A percentile compares a stretch with the other conserved stretches of the same genome.
phyloP scores from a whole-genome alignment of 2,329 filamentous ascomycete genomes.

The Hypoxylon sp. region DNA sequence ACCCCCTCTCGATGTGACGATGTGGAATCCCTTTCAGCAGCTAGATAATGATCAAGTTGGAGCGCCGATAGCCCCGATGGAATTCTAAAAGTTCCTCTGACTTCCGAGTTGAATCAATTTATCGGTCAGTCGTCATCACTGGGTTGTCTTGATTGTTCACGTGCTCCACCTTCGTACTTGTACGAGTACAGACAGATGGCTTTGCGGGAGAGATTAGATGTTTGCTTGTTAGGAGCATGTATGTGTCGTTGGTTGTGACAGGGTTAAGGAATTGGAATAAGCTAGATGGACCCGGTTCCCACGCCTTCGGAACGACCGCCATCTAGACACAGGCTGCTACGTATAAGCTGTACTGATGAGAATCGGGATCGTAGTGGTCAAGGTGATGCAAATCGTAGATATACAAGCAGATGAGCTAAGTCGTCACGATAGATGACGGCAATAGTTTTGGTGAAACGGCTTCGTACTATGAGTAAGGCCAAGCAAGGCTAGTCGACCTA shows the following conservation, averaged over 20 bases:
- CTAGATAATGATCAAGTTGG: slow-evolving; percentile 40
- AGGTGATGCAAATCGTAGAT: slow-evolving; percentile 27
- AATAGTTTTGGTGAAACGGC: slow-evolving; percentile 39
- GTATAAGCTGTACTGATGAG: slow-evolving; percentile 11
- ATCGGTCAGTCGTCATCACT: slow-evolving; percentile 36
- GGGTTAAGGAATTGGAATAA: slow-evolving; percentile 36
- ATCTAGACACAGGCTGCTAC: slow-evolving; percentile 26
- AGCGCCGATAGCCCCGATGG: slow-evolving; percentile 45
- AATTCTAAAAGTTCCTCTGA: slow-evolving; percentile 21
- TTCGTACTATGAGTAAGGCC: slow-evolving; percentile 28
- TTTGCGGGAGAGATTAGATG: slow-evolving; percentile 26
- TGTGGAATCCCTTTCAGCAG: slow-evolving; percentile 38
- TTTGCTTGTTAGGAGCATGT: slow-evolving; percentile 33
- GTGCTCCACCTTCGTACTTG: slow-evolving; percentile 32
- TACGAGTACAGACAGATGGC: slow-evolving; percentile 11
- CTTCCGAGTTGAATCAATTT: slow-evolving; percentile 28
- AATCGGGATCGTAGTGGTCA: slow-evolving; percentile 16
- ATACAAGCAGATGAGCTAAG: slow-evolving; percentile 12
- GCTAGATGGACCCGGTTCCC: slow-evolving; percentile 39
- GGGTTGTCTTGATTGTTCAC: slow-evolving; percentile 28
- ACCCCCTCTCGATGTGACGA: slow-evolving; percentile 37
- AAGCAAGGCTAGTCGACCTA: slow-evolving; percentile 39
- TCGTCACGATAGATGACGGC: slow-evolving; percentile 28
- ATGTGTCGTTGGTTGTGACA: slow-evolving; percentile 34
- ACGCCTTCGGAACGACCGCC: slow-evolving; percentile 38